A percentile compares a stretch with the other conserved stretches of the same genome.
These are phyloP conservation scores for Metschnikowia lachancei DNA, from an alignment of 805 yeast genomes.

Conservation along the genomic window DNA sequence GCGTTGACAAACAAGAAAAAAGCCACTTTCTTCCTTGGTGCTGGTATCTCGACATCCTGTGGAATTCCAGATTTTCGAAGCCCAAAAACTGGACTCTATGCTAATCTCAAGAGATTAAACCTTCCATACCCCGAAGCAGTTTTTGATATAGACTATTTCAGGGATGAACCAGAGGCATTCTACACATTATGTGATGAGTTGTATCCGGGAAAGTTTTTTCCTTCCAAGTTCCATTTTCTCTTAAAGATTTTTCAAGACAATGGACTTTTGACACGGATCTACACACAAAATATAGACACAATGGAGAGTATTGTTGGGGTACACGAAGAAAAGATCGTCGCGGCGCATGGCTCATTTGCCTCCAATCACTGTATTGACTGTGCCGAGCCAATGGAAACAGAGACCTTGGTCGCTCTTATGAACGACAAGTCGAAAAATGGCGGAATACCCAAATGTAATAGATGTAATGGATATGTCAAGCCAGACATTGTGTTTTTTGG, in stretches of 20 bases:
- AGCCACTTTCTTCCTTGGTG: constrained; percentile 77
- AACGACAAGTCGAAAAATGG: constrained; percentile 26
- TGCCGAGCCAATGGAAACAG: constrained; percentile 47
- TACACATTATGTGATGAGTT: constrained; percentile 80
- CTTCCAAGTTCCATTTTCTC: constrained; percentile 78
- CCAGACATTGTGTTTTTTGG: constrained; percentile 97
- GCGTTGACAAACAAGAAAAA: constrained; percentile 30
- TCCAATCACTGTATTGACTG: constrained; percentile 81
- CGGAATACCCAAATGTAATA: constrained; percentile 53
- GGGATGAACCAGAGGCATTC: constrained; percentile 76
- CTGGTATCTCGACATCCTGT: constrained; percentile 89
- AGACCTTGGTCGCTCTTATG: constrained; percentile 43
- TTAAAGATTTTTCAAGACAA: constrained; percentile 66
- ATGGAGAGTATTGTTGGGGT: constrained; percentile 85
- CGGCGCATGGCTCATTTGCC: constrained; percentile 96
- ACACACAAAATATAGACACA: constrained; percentile 93
- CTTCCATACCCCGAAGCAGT: constrained; percentile 95
- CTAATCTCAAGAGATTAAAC: constrained; percentile 68
- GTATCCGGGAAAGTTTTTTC: constrained; percentile 83
- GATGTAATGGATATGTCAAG: constrained; percentile 76
- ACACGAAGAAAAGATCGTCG: constrained; percentile 59
- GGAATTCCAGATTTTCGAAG: constrained; percentile 96
- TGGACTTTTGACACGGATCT: constrained; percentile 61
- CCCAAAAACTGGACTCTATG: constrained; percentile 84
- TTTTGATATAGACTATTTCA: constrained; percentile 81